Conservation (phyloP, 2,329 filamentous ascomycete species). For the Phaeophleospora eucalypticola region DNA sequence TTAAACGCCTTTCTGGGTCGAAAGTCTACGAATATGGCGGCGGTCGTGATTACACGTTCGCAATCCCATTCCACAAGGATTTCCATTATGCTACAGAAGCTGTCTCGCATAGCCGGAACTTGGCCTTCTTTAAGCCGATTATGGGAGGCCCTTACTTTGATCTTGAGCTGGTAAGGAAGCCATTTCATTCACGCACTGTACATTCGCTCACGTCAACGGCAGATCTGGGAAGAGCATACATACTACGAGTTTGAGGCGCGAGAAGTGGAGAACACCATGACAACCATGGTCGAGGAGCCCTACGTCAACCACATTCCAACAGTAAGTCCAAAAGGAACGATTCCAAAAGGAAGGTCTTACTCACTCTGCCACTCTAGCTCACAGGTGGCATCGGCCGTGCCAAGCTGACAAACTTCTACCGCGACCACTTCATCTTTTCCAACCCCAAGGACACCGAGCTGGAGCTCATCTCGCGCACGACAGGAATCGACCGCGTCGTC, state of each 20-base stretch:
- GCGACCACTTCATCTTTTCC: constrained; percentile 68
- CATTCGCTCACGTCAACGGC: neutral
- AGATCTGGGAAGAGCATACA: constrained; percentile 74
- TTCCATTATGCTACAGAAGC: constrained; percentile 55
- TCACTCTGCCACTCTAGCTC: constrained; percentile 32
- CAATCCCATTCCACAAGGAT: constrained; percentile 47
- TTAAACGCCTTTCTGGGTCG: constrained; percentile 7
- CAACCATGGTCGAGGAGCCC: constrained; percentile 74
- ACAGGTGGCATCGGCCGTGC: constrained; percentile 65
- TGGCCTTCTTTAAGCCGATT: constrained; percentile 61
- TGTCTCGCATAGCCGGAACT: constrained; percentile 62
- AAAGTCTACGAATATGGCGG: constrained; percentile 46
- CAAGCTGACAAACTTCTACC: constrained; percentile 63
- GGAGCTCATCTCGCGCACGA: constrained; percentile 66
- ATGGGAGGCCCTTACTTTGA: constrained; percentile 66
- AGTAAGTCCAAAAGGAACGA: constrained; percentile 12
- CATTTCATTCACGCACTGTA: neutral
- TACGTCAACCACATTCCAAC: constrained; percentile 77
- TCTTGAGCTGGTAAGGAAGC: constrained; percentile 51
- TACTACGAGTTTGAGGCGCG: constrained; percentile 66
- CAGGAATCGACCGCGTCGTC: constrained; percentile 67
- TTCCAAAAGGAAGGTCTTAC: neutral
- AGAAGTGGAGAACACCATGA: constrained; percentile 69
- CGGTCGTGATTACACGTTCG: constrained; percentile 41
- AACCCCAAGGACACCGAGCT: constrained; percentile 65